phyloP scores from a whole-genome alignment of 306 rosid genomes.

The Acmispon strigosus region DNA sequence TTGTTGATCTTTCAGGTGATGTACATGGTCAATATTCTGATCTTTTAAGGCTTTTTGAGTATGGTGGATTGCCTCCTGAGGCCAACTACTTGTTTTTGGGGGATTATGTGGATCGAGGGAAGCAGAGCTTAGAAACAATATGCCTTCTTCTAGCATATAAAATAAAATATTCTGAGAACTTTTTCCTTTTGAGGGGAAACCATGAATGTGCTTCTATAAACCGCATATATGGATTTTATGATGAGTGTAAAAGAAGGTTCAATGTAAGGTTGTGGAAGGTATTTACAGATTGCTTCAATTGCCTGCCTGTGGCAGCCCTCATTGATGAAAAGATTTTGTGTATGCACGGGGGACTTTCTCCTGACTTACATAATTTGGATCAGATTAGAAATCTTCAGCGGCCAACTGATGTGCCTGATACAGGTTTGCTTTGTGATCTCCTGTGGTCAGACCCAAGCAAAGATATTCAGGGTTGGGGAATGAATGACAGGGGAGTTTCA shows the following conservation, averaged over 20 bases:
- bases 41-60: constrained; percentile 59
- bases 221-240: constrained; percentile 86
- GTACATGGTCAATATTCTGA: constrained; percentile 83
- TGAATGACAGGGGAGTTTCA: constrained; percentile 80
- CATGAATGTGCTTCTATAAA: constrained; percentile 90
- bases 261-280: constrained; percentile 77
- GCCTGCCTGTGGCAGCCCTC: constrained; percentile 85
- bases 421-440: constrained; percentile 91
- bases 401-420: constrained; percentile 78
- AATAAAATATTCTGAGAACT: constrained; percentile 39
- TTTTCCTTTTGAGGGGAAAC: constrained; percentile 49
- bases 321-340: constrained; percentile 80
- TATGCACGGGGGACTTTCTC: constrained; percentile 92
- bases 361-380: constrained; percentile 60
- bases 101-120: constrained; percentile 53
- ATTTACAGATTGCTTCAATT: constrained; percentile 76
- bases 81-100: constrained; percentile 77
- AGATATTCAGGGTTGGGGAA: constrained; percentile 73
- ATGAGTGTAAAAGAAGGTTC: constrained; percentile 87
- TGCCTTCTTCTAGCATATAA: constrained; percentile 42
- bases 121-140: constrained; percentile 49
- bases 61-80: constrained; percentile 79
- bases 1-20: constrained; percentile 51
- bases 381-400: constrained; percentile 61
- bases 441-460: constrained; percentile 90